phyloP scores from a whole-genome alignment of 1,284 basidiomycete genomes.

The Leccinum fallax region DNA sequence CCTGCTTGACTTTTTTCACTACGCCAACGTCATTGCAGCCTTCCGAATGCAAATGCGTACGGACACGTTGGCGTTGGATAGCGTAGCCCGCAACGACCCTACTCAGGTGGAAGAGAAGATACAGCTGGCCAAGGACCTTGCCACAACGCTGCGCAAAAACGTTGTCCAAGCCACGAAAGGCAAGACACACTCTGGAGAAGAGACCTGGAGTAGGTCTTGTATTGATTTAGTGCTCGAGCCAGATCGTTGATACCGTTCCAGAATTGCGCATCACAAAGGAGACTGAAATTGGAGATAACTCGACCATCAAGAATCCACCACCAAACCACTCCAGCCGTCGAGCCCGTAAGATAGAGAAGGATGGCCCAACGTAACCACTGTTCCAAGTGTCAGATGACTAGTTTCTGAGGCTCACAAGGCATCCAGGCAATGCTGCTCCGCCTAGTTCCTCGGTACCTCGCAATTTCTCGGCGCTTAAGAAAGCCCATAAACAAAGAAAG shows the following conservation, averaged over 20 bases:
- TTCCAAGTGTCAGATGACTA: constrained; percentile 15
- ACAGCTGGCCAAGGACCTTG: constrained; percentile 61
- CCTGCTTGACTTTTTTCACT: constrained; percentile 4
- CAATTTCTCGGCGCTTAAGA: constrained; percentile 70
- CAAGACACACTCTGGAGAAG: constrained; percentile 35
- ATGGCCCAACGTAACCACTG: constrained; percentile 37
- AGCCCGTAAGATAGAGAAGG: constrained; percentile 44
- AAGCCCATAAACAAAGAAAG: constrained; percentile 58
- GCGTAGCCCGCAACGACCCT: constrained; percentile 45
- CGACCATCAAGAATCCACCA: constrained; percentile 60
- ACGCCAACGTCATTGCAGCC: constrained; percentile 43
- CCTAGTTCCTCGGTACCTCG: constrained; percentile 34
- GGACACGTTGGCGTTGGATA: constrained; percentile 46
- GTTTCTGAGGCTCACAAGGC: constrained; percentile 38
- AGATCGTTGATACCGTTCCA: constrained; percentile 30
- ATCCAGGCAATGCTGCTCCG: constrained; percentile 47
- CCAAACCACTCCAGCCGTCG: constrained; percentile 47
- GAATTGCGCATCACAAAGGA: constrained; percentile 66
- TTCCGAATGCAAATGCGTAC: constrained; percentile 68
- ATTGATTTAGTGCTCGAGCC: neutral
- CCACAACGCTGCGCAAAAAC: constrained; percentile 67
- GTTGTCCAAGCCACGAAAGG: constrained; percentile 67
- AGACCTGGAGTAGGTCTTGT: constrained; percentile 57
- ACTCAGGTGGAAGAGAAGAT: constrained; percentile 55
- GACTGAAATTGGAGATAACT: constrained; percentile 76